phyloP scores from a whole-genome alignment of 768 basidiomycete genomes.

The Tylopilus intermedius region DNA sequence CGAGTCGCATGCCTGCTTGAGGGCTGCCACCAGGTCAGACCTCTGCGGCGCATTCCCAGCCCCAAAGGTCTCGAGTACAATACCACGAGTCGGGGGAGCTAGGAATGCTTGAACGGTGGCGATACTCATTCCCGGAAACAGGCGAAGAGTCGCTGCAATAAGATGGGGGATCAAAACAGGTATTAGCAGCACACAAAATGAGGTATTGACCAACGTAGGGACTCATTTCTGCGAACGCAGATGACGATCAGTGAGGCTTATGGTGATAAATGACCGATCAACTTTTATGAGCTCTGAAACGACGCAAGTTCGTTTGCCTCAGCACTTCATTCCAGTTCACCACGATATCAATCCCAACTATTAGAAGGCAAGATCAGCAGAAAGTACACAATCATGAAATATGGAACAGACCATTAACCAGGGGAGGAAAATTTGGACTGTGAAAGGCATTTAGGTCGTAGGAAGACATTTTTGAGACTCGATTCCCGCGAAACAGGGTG shows the following conservation, averaged over 20 bases:
- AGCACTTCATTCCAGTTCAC: conserved; percentile 89
- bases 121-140: conserved; percentile 84
- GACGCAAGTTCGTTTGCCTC: conserved; percentile 70
- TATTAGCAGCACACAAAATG: background rate
- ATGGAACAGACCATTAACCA: conserved; percentile 60
- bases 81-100: conserved; percentile 66
- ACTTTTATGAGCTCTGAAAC: conserved; percentile 83
- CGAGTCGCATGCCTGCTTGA: conserved; percentile 76
- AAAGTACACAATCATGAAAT: background rate
- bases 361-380: conserved; percentile 2
- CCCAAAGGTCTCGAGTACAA: conserved; percentile 88
- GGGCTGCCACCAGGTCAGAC: conserved; percentile 63
- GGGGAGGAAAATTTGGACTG: conserved; percentile 78
- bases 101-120: conserved; percentile 74
- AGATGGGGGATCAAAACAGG: conserved; percentile 13
- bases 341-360: conserved; percentile 85
- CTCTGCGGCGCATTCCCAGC: conserved; percentile 90
- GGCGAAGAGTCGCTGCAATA: conserved; percentile 64
- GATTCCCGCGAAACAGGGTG: conserved; percentile 78
- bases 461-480: conserved; percentile 78
- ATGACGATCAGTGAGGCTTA: conserved; percentile 10
- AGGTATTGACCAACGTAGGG: conserved; percentile 66
- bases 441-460: conserved; percentile 79
- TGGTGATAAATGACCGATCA: background rate
- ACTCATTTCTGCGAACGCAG: conserved; percentile 55